Evolutionary conservation across 768 basidiomycete genomes (phyloP).

Genomic region (Suillus luteus): DNA sequence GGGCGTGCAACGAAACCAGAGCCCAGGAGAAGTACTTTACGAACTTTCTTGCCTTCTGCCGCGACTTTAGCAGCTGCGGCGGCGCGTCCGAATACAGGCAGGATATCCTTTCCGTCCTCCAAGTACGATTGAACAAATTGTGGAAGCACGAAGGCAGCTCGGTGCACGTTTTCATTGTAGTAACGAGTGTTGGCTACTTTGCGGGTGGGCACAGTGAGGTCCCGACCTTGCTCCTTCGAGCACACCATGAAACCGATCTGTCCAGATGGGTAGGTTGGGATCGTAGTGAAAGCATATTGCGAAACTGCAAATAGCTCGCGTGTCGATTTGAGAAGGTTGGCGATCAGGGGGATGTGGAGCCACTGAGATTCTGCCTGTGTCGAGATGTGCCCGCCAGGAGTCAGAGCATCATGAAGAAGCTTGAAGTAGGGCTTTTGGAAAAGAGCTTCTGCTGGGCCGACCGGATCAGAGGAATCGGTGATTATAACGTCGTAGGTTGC

Average conservation of each 20-base stretch:
- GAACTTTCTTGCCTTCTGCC: conserved; percentile 53
- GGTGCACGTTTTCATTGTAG: conserved; percentile 84
- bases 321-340: conserved; percentile 68
- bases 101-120: conserved; percentile 68
- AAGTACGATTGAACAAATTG: conserved; percentile 82
- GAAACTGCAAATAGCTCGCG: conserved; percentile 74
- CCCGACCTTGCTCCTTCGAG: conserved; percentile 71
- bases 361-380: conserved; percentile 97
- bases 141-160: conserved; percentile 85
- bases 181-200: conserved; percentile 73
- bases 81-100: conserved; percentile 74
- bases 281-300: conserved; percentile 94
- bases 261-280: conserved; percentile 98
- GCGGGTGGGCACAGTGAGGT: conserved; percentile 73
- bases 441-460: conserved; percentile 90
- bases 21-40: conserved; percentile 83
- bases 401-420: conserved; percentile 86
- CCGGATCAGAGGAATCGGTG: conserved; percentile 98
- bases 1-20: conserved; percentile 95
- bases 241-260: conserved; percentile 95
- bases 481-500: conserved; percentile 95
- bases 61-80: conserved; percentile 44
- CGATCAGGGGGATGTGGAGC: conserved; percentile 89
- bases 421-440: conserved; percentile 98
- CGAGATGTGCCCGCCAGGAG: conserved; percentile 88